Percentiles rank a stretch among this genome's conserved stretches.
Evolutionary conservation across 257 asterid genomes (phyloP).

Genomic region (Ilex asprella): DNA sequence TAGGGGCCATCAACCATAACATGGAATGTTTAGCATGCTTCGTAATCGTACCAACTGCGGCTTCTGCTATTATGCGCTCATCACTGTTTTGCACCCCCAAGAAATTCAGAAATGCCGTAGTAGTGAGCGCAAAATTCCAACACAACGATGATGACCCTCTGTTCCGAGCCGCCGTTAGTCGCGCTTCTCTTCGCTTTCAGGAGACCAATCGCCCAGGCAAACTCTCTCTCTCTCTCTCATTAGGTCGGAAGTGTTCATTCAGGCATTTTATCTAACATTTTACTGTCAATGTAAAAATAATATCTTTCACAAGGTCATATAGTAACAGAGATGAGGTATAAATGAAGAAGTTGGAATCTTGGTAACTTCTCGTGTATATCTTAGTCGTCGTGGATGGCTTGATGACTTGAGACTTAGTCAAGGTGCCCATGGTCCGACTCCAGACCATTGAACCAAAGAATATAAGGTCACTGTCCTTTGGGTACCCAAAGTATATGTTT

Average conservation of each 20-base stretch:
- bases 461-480: too few relatives aligned
- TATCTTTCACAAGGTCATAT: too few relatives aligned
- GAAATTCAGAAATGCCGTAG: slow-evolving; percentile 5
- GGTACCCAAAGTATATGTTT: too few relatives aligned
- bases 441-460: too few relatives aligned
- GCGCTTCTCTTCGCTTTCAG: slow-evolving; percentile 53
- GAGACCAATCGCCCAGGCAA: slow-evolving; percentile 71
- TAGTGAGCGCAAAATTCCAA: slow-evolving; percentile 19
- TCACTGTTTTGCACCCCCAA: slow-evolving; percentile 13
- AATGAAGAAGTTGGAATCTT: too few relatives aligned
- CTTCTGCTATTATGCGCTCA: slow-evolving; percentile 16
- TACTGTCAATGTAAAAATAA: not conserved
- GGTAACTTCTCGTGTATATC: too few relatives aligned
- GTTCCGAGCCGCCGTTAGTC: slow-evolving; percentile 37
- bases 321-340: too few relatives aligned
- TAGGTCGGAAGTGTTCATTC: not conserved
- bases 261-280: slow-evolving; percentile 23
- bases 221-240: not conserved
- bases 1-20: too few relatives aligned
- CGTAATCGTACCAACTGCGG: not conserved
- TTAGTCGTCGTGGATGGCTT: too few relatives aligned
- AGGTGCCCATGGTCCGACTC: too few relatives aligned
- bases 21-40: slow-evolving; percentile 25
- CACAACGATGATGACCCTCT: slow-evolving; percentile 17
- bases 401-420: too few relatives aligned